Percentiles rank a stretch among this genome's conserved stretches.
phyloP scores from a whole-genome alignment of 2,329 filamentous ascomycete genomes.

The Ophiostoma sp. region DNA sequence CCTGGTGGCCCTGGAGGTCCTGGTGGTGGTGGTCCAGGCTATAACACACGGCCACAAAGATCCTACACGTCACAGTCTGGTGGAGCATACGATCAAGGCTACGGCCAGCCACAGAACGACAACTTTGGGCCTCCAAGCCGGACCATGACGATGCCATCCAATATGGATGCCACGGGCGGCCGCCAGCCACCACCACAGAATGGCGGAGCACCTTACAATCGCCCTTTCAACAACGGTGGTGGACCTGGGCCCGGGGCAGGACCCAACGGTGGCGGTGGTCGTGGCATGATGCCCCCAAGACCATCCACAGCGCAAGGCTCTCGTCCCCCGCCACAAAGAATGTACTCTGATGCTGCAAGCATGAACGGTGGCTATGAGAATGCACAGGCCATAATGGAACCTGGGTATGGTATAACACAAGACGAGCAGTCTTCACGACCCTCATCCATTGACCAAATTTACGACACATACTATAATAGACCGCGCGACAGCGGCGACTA shows the following conservation, averaged over 20 bases:
- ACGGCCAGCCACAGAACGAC: conserved; percentile 34
- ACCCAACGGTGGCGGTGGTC: conserved; percentile 29
- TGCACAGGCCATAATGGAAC: conserved; percentile 1
- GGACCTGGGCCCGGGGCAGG: conserved; percentile 16
- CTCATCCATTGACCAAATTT: conserved; percentile 46
- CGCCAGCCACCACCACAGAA: conserved; percentile 28
- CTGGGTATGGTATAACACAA: conserved; percentile 30
- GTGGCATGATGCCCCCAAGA: conserved; percentile 39
- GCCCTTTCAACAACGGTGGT: conserved; percentile 39
- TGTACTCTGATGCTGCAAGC: conserved; percentile 33
- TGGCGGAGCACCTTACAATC: conserved; percentile 32
- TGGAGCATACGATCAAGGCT: conserved; percentile 32
- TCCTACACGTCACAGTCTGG: conserved; percentile 27
- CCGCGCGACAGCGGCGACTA: conserved; percentile 31
- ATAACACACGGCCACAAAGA: conserved; percentile 22
- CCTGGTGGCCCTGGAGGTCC: conserved; percentile 19
- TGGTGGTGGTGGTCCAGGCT: conserved; percentile 22
- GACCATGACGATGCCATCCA: conserved; percentile 57
- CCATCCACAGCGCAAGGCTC: conserved; percentile 52
- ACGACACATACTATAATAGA: conserved; percentile 50
- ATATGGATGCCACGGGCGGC: conserved; percentile 34
- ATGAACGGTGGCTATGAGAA: conserved; percentile 19
- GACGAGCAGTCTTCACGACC: conserved; percentile 27
- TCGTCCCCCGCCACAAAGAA: conserved; percentile 48
- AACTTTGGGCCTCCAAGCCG: conserved; percentile 48